A percentile compares a stretch with the other conserved stretches of the same genome.
Conservation (phyloP, 2,329 filamentous ascomycete genomes). For the Cytospora schulzeri region DNA sequence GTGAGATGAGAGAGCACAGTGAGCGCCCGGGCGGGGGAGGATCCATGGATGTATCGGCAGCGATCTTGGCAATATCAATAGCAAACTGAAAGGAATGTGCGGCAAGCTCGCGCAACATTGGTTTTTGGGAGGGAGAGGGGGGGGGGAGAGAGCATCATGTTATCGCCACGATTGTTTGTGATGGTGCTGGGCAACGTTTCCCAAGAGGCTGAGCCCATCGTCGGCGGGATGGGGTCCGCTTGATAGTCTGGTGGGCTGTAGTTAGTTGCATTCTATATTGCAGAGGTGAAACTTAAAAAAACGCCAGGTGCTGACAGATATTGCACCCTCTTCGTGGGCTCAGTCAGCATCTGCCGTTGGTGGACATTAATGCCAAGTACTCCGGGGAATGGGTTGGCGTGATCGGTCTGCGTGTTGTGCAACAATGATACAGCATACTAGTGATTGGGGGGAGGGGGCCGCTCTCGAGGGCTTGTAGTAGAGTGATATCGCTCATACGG, state of each 20-base stretch:
- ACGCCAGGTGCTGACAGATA: neutral
- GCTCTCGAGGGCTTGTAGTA: neutral
- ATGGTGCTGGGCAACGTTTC: conserved; percentile 13
- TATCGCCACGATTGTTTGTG: neutral
- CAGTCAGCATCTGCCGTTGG: neutral
- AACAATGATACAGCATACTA: neutral
- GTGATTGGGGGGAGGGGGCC: neutral
- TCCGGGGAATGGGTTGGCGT: neutral
- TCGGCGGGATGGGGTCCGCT: conserved; percentile 1
- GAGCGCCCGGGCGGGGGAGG: neutral
- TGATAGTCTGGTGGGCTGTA: neutral
- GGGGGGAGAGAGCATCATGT: too few species aligned
- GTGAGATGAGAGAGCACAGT: neutral
- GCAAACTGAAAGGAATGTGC: neutral
- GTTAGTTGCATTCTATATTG: neutral
- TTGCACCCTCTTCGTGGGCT: neutral
- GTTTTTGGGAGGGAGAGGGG: neutral
- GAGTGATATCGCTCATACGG: neutral
- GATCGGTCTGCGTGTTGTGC: neutral
- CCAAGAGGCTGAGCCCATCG: conserved; percentile 17
- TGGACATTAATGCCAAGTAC: neutral
- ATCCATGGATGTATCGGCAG: neutral
- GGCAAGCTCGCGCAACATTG: neutral
- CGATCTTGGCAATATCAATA: neutral
- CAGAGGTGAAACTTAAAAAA: neutral